Base-by-base conservation (phyloP, 768 basidiomycete genomes). In the Kwoniella sp. region DNA sequence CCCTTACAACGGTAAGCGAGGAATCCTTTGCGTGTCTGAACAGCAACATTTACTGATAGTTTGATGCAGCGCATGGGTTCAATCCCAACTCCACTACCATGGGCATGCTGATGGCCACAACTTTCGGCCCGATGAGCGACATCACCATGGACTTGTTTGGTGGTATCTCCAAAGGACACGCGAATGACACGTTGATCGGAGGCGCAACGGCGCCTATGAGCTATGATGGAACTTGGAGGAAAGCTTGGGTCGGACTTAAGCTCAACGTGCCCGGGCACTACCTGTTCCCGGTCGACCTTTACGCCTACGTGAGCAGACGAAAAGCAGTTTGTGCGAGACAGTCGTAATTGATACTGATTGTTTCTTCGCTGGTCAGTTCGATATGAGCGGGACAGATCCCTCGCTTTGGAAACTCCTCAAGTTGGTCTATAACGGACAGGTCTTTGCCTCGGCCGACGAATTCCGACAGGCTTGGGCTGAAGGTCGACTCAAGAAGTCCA, bases 221-320 rank as follows among this genome's bases (percentile, higher is more conserved):
- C 56, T 87, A 85, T 68, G 87, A 88, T 68, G 87, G 87, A 7
- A 79, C 82, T 15, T 87, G 86, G 82, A 83, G 87, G 55, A 83
- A 69, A 55, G 55, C 23, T 25, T 62, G 70, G 67, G 22, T 67
- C 22, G 55, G 50, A 5, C 38, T 55, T 11, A 55, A 61, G 58
- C 20, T 30, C 20, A 59, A 54, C 54, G 28, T 38, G 2, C 53
- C 41, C 25, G 29, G 52, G 55, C 38, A 38, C 9, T 54, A 48
- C 51, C 37, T 63, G 3, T 52, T 48, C 22, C 59, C 55, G 13
- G 34, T 67, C 12, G 71, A 67, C 51, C 50, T 65, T 23, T 66
- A 69, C 56, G 22, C 55, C 30, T 69, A 69, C 63, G 86, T 15
- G 70, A 82, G 31, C 87, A 86, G 87, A 37, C 34, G 7, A 37